Conservation (phyloP, 2,329 filamentous ascomycete genomes). For the Helotiales sp. region DNA sequence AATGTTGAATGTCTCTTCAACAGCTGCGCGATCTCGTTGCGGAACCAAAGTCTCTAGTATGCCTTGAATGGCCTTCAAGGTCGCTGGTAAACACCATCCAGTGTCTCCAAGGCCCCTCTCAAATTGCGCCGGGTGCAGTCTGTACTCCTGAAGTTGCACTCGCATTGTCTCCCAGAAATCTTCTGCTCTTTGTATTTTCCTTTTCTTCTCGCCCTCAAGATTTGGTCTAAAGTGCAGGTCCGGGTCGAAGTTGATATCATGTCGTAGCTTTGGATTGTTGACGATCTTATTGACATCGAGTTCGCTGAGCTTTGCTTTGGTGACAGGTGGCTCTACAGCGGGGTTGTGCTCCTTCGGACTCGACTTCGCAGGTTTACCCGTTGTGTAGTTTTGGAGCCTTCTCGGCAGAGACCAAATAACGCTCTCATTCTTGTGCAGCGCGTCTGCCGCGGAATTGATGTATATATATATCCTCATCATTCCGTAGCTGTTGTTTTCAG, state of each 20-base stretch:
- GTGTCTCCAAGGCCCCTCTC: slow-evolving; percentile 53
- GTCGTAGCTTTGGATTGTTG: slow-evolving; percentile 77
- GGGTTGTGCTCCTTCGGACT: not conserved
- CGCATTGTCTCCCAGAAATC: slow-evolving; percentile 78
- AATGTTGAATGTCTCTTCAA: slow-evolving; percentile 85
- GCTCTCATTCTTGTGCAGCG: too few relatives aligned
- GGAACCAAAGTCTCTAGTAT: slow-evolving; percentile 88
- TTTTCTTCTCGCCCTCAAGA: slow-evolving; percentile 80
- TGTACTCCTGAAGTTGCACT: slow-evolving; percentile 59
- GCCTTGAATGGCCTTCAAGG: slow-evolving; percentile 74
- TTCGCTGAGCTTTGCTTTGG: slow-evolving; percentile 82
- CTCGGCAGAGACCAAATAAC: too few relatives aligned
- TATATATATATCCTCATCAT: slow-evolving; percentile 30
- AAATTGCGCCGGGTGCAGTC: slow-evolving; percentile 56
- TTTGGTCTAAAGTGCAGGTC: slow-evolving; percentile 93
- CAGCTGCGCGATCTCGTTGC: slow-evolving; percentile 76
- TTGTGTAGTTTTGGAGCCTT: too few relatives aligned
- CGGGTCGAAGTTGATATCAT: slow-evolving; percentile 95
- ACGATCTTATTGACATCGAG: slow-evolving; percentile 88
- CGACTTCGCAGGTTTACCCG: not conserved
- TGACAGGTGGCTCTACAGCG: slow-evolving; percentile 77
- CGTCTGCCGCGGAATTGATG: too few relatives aligned
- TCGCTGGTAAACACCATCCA: slow-evolving; percentile 71
- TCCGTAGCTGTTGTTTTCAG: slow-evolving; percentile 30
- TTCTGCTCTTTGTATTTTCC: slow-evolving; percentile 77